A percentile compares a stretch with the other conserved stretches of the same genome.
These are phyloP conservation scores for Lathyrus aphaca DNA, from an alignment of 306 rosid genomes.

Conservation along the genomic window DNA sequence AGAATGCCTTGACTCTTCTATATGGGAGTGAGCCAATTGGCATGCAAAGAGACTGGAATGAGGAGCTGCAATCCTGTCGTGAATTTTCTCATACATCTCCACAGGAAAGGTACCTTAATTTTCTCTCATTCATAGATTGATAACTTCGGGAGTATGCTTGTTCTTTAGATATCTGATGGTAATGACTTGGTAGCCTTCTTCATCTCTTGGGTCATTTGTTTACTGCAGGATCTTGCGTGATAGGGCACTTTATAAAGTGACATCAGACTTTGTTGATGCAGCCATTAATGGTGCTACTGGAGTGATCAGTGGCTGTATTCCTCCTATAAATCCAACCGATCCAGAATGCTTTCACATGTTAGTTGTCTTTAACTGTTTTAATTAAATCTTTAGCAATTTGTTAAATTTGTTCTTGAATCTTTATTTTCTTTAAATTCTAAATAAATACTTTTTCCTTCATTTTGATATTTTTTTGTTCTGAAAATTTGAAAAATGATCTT, in stretches of 20 bases:
- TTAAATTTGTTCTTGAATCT: conserved; percentile 10
- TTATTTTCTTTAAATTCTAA: conserved; percentile 4
- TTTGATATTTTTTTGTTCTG: conserved; percentile 28
- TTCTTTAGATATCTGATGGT: conserved; percentile 30
- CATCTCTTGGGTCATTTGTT: conserved; percentile 30
- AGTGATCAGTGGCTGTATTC: conserved; percentile 92
- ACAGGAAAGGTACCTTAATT: conserved; percentile 78
- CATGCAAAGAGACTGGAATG: conserved; percentile 99
- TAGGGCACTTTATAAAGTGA: conserved; percentile 97
- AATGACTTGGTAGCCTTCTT: conserved; percentile 31
- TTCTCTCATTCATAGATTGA: conserved; percentile 23
- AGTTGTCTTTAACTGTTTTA: conserved; percentile 48
- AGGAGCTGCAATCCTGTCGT: conserved; percentile 97
- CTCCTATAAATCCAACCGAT: conserved; percentile 97
- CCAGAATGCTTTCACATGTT: conserved; percentile 99
- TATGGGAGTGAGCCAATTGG: conserved; percentile 97
- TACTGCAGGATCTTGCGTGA: conserved; percentile 87
- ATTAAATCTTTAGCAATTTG: conserved; percentile 18
- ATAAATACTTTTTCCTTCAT: neutral
- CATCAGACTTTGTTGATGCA: conserved; percentile 98
- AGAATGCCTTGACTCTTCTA: conserved; percentile 84
- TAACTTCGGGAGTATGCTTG: conserved; percentile 22
- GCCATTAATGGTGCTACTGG: conserved; percentile 93
- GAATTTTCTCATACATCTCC: conserved; percentile 89
- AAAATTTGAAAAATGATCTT: conserved; percentile 21